Base-by-base conservation (phyloP, 257 asterid genomes). In the Nicotiana noctiflora region DNA sequence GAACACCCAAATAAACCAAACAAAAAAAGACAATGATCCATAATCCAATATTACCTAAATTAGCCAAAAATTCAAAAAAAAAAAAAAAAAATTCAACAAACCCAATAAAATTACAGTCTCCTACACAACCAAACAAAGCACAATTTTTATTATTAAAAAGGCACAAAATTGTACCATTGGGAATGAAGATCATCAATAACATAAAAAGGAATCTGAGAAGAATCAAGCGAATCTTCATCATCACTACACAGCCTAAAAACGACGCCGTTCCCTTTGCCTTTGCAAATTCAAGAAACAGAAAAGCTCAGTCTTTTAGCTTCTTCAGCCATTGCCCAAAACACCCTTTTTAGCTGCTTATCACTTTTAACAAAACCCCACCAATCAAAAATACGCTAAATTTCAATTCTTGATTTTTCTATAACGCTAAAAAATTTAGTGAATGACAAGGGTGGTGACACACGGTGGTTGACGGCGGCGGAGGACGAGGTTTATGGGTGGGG, bases 291-390 rank as follows among this genome's bases (percentile, higher is more conserved):
- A 62, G 10, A 21, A 15, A 74, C 15, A 49, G 40, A 74, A 74
- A 49, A 74, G 79, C 37, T 15, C 9, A 46, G 23, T 49, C 79
- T 53, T 74, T 72, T 72, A 72, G 59, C 77, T 72, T 72, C 59
- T 5, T 46, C 40, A 14, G 1, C 60, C 60, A 74, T 51, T 32
- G 49, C 44, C 62, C 61, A 49, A 74, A 2, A 74, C 79, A 21
- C 61, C 60, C 40, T 14, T 46, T 46, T 46, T 67, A 40, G 3
- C 17, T 17, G 27, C 27, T 6, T 9, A 4, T 34, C 76, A 37
- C 34, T 70, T 70, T 27, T 52, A 1, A 11, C 11, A 46, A 44
- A 74, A 74, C 25, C 79, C 79, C 79, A 49, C 79, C 79, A 13
- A 74, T 74, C 79, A 70, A 23, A 74, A 56, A 72, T 40, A 46